These are phyloP conservation scores for Phanerochaete carnosa DNA, from an alignment of 768 basidiomycete genomes.

Conservation along the genomic window DNA sequence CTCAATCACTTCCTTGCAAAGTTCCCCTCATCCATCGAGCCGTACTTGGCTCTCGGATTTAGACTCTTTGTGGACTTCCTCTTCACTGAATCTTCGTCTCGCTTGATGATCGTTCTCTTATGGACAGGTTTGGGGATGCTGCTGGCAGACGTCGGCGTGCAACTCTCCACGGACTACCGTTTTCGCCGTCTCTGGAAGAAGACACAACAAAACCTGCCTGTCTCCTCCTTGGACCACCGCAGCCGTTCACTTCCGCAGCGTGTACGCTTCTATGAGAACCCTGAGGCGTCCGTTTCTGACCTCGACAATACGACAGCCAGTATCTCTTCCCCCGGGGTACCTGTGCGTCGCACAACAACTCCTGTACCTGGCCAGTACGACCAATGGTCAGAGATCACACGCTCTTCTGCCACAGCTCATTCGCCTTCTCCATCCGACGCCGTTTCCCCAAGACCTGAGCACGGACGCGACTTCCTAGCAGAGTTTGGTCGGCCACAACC, in stretches of 20 bases:
- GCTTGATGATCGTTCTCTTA: conserved; percentile 44
- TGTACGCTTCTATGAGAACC: conserved; percentile 13
- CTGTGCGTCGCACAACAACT: conserved; percentile 19
- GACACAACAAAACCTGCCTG: conserved; percentile 20
- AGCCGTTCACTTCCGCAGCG: conserved; percentile 10
- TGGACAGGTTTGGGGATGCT: conserved; percentile 55
- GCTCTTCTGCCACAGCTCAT: conserved; percentile 3
- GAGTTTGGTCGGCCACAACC: neutral
- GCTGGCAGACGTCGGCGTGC: conserved; percentile 48
- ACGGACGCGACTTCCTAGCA: neutral
- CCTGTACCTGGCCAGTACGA: conserved; percentile 25
- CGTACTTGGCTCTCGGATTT: conserved; percentile 63
- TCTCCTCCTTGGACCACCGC: neutral
- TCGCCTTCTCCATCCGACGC: neutral
- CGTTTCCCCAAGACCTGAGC: neutral
- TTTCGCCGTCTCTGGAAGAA: conserved; percentile 26
- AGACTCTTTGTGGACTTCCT: conserved; percentile 73
- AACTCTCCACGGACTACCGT: conserved; percentile 41
- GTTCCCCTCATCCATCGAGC: conserved; percentile 62
- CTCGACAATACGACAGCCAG: neutral
- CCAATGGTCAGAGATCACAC: conserved; percentile 18
- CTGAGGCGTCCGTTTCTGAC: conserved; percentile 5
- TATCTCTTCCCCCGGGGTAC: conserved; percentile 1
- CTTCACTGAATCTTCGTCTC: conserved; percentile 51
- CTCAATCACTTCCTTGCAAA: conserved; percentile 70